Evolutionary conservation across 306 rosid genomes (phyloP).

Genomic region (Cucurbita moschata): DNA sequence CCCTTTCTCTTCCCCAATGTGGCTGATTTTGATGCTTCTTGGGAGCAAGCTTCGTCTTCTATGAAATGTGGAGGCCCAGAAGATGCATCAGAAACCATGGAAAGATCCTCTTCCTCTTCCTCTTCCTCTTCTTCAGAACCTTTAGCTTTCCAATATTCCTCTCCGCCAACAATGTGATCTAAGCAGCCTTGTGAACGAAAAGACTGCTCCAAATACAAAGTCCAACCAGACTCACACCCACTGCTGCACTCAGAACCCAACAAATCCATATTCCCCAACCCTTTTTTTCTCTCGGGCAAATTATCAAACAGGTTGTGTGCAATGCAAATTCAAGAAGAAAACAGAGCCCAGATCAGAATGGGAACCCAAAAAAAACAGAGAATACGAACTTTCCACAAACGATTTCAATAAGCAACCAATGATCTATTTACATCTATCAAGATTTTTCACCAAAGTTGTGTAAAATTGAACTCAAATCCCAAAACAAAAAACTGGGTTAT

Average conservation of each 20-base stretch:
- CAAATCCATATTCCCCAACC: slow-evolving; percentile 33
- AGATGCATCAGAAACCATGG: slow-evolving; percentile 99
- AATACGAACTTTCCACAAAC: not conserved
- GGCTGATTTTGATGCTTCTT: slow-evolving; percentile 26
- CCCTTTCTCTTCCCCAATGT: slow-evolving; percentile 16
- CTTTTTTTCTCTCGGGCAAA: not conserved
- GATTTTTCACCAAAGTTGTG: too few species aligned
- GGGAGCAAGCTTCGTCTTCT: slow-evolving; percentile 27
- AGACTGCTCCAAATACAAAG: slow-evolving; percentile 72
- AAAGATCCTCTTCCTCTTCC: slow-evolving; percentile 70
- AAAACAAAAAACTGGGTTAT: not conserved
- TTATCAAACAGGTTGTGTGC: slow-evolving; percentile 6
- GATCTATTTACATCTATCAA: not conserved
- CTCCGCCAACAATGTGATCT: not conserved
- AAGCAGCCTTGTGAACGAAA: slow-evolving; percentile 14
- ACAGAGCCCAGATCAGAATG: slow-evolving; percentile 5
- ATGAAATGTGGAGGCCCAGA: slow-evolving; percentile 94
- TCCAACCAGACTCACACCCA: slow-evolving; percentile 97
- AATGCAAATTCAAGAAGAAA: slow-evolving; percentile 18
- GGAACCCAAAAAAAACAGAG: not conserved
- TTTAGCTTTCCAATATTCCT: slow-evolving; percentile 12
- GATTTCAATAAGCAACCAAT: not conserved
- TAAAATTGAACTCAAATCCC: not conserved
- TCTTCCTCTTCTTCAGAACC: slow-evolving; percentile 15
- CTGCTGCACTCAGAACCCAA: slow-evolving; percentile 63